These are phyloP conservation scores for Fraxinus dipetala DNA, from an alignment of 305 asterid species.

Conservation along the genomic window DNA sequence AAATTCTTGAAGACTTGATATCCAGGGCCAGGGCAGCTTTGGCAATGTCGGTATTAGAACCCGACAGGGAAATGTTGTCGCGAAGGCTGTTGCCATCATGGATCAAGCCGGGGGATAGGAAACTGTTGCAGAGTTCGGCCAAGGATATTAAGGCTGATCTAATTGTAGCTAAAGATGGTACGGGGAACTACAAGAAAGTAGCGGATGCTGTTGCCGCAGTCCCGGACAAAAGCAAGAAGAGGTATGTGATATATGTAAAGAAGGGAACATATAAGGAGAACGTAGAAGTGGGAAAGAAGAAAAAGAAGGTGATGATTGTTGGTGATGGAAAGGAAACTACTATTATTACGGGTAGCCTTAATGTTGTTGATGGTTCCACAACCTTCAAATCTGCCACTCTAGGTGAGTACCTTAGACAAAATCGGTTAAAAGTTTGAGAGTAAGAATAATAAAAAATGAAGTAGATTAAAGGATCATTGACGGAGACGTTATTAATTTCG, in stretches of 20 bases:
- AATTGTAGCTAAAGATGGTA: constrained; percentile 47
- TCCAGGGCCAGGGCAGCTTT: constrained; percentile 37
- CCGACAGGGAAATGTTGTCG: background rate
- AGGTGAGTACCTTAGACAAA: constrained; percentile 26
- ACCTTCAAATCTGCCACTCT: constrained; percentile 58
- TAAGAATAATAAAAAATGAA: no score
- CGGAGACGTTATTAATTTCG: background rate
- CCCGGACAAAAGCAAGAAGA: constrained; percentile 29
- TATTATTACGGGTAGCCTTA: constrained; percentile 41
- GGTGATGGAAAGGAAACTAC: constrained; percentile 56
- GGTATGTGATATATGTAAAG: constrained; percentile 51
- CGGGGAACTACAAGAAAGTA: constrained; percentile 41
- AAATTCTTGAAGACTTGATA: constrained; percentile 26
- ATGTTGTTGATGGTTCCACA: constrained; percentile 41
- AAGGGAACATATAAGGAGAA: constrained; percentile 50
- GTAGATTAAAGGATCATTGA: background rate
- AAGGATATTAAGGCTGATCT: constrained; percentile 34
- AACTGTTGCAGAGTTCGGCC: constrained; percentile 29
- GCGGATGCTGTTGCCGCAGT: constrained; percentile 50
- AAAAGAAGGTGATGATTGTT: constrained; percentile 46
- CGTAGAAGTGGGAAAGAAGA: constrained; percentile 40
- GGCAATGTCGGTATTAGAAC: constrained; percentile 23
- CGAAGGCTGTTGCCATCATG: constrained; percentile 33
- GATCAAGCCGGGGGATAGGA: constrained; percentile 39
- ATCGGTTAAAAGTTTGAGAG: background rate